Evolutionary conservation across 2,329 filamentous ascomycete species (phyloP), one percentile per base, ranked within the genome.

Genomic region (Epichloe sp.): DNA sequence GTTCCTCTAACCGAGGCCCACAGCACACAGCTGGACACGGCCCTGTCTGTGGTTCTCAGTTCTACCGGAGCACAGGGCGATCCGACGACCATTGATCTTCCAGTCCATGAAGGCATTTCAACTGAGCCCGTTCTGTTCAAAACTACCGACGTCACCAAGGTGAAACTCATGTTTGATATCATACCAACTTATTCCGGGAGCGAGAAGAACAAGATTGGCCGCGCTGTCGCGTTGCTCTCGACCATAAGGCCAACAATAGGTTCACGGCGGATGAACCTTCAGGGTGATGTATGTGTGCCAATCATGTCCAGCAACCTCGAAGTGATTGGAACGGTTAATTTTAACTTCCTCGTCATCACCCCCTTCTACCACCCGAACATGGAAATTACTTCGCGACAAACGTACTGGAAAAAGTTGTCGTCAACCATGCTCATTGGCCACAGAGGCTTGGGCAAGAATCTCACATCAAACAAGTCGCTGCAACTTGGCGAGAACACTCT

Each of bases 401-500:
- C 90, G 0, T 98, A 97, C 66, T 98, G 91, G 91, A 95, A 88
- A 70, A 94, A 88, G 65, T 74, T 95, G 63, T 80, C 86, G 12
- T 86, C 88, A 3, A 91, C 91, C 2, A 95, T 94, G 87, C 79
- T 84, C 15, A 82, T 84, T 53, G 79, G 80, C 12, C 80, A 83
- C 62, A 74, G 80, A 62, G 84, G 90, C 17, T 73, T 97, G 31
- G 93, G 93, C 58, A 97, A 97, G 72, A 98, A 98, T 65, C 77
- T 86, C 54, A 77, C 83, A 12, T 82, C 84, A 34, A 87, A 88
- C 63, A 87, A 83, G 54, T 96, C 90, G 2, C 74, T 98, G 36
- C 94, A 98, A 64, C 75, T 98, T 1, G 94, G 93, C 53, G 93
- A 98, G 68, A 98, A 98, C 65, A 98, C 93, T 0, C 76, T 98